These are phyloP conservation scores for Penicillium soppii DNA, from an alignment of 495 filamentous ascomycete genomes.

Conservation along the genomic window DNA sequence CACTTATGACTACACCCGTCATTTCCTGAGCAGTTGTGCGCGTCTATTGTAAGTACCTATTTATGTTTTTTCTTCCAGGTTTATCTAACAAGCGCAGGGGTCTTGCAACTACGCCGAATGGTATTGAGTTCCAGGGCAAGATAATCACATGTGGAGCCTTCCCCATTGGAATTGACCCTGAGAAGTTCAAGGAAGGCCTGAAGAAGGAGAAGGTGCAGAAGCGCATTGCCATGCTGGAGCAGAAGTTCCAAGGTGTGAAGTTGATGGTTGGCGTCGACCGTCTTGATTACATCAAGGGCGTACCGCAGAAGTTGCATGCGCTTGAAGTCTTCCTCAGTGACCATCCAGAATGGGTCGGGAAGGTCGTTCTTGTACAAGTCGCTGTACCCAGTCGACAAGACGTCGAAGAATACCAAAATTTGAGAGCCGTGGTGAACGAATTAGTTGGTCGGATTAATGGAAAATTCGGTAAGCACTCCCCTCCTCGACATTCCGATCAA, in stretches of 20 bases:
- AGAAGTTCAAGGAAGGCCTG: conserved; percentile 87
- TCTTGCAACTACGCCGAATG: conserved; percentile 80
- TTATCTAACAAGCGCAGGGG: conserved; percentile 46
- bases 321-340: conserved; percentile 95
- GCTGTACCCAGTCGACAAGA: conserved; percentile 92
- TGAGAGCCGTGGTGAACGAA: conserved; percentile 91
- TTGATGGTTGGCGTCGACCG: conserved; percentile 95
- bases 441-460: conserved; percentile 94
- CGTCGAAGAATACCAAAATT: conserved; percentile 96
- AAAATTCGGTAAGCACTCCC: conserved; percentile 63
- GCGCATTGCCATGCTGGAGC: conserved; percentile 78
- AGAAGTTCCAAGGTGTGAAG: conserved; percentile 94
- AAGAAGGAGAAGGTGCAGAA: conserved; percentile 82
- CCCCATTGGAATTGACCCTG: conserved; percentile 95
- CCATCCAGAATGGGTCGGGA: conserved; percentile 96
- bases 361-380: conserved; percentile 96
- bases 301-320: conserved; percentile 94
- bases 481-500: neutral
- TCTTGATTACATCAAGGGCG: conserved; percentile 96
- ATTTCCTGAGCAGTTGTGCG: conserved; percentile 92
- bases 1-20: conserved; percentile 92
- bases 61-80: neutral
- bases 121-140: conserved; percentile 81
- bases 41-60: conserved; percentile 83
- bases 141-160: conserved; percentile 88